Conservation (phyloP, 345 rosid species). For the Citrus glauca region DNA sequence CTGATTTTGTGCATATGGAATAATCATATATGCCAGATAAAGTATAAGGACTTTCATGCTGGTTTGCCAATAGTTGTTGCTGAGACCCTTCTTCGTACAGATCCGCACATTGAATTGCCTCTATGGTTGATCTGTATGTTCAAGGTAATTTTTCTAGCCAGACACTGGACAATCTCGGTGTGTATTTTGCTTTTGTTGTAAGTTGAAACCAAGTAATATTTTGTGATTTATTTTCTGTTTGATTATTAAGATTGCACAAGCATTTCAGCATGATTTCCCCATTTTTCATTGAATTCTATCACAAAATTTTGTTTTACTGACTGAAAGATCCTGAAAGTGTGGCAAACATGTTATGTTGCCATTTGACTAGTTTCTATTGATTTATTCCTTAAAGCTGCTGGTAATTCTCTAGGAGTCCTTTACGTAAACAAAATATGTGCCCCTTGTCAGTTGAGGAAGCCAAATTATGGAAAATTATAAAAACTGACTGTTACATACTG, state of each 20-base stretch:
- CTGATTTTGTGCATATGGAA: neutral
- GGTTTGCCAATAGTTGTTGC: constrained; percentile 86
- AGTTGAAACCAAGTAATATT: constrained; percentile 1
- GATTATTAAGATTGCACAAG: neutral
- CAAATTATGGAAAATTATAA: neutral
- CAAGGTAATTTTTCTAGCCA: constrained; percentile 57
- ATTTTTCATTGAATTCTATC: neutral
- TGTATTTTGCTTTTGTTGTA: neutral
- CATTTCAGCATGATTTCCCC: neutral
- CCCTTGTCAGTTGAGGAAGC: neutral
- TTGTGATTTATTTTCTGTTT: neutral
- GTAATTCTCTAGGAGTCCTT: neutral
- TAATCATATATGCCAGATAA: constrained; percentile 48
- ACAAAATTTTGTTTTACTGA: neutral
- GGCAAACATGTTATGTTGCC: neutral
- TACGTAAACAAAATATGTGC: neutral
- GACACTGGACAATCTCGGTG: neutral
- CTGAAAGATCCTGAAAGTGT: neutral
- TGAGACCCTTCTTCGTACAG: constrained; percentile 83
- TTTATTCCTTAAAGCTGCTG: neutral
- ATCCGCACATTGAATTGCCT: constrained; percentile 81
- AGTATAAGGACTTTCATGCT: constrained; percentile 63
- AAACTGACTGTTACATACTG: neutral
- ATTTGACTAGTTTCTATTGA: neutral
- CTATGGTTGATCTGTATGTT: constrained; percentile 92